Evolutionary conservation across 2,329 filamentous ascomycete genomes (phyloP), one percentile per base, ranked within the genome.

Genomic region (Exophiala viscosa): DNA sequence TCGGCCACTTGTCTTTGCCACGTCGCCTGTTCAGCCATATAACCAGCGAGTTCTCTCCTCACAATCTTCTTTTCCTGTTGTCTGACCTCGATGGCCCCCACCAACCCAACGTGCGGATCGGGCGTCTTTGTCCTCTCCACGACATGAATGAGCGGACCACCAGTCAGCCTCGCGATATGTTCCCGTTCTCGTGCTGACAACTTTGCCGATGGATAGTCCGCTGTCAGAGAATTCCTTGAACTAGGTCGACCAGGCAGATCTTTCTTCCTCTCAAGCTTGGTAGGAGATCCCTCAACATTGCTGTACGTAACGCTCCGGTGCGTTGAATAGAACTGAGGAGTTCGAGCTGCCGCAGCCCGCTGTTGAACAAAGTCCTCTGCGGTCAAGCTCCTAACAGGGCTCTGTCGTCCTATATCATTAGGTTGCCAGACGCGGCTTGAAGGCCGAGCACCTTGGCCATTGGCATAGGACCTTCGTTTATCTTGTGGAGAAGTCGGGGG

Each of bases 181-280:
- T 95, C 89, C 67, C 95, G 90, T 69, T 96, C 90, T 13, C 87
- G 83, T 14, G 90, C 90, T 15, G 88, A 90, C n/a, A 96, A 76
- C 52, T 85, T 81, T 0, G 23, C 23, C 2, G 74, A 71, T 7
- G 80, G 76, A 18, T 79, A 70, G 59, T 82, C 77, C 11, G 56
- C n/a, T 15, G 55, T 47, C 6, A 54, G 40, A 8, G 60, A 41
- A 66, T 66, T 48, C 67, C 70, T 28, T 70, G 75, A 46, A 62
- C 36, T 65, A 65, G 55, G 67, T 62, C 17, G 77, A 15, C 7
- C 50, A 20, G 39, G 15, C 49, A n/a, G 72, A 17, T 59, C 53
- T 38, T 46, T 46, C 33, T 55, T 57, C 28, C 55, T 60, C 48
- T 52, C 57, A 18, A 60, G 43, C 42, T 59, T 61, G 36, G 48